phyloP scores from a whole-genome alignment of 345 rosid species.

The Kernera saxatilis region DNA sequence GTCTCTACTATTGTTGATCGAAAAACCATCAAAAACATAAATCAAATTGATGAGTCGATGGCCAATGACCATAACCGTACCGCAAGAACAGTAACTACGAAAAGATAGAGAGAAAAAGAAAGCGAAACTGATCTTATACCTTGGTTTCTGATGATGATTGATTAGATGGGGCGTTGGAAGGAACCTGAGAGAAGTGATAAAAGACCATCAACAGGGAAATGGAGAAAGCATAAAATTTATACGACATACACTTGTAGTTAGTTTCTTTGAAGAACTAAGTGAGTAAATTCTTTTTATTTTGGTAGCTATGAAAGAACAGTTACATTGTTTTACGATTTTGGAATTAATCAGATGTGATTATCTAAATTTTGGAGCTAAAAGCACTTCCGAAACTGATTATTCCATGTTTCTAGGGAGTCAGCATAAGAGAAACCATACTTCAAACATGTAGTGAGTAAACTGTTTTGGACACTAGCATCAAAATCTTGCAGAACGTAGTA shows the following conservation, averaged over 20 bases:
- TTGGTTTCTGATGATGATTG: slow-evolving; percentile 42
- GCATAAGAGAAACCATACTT: not conserved
- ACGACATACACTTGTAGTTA: not conserved
- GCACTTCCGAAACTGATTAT: not conserved
- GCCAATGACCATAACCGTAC: not conserved
- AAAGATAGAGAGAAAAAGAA: not conserved
- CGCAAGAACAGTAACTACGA: not conserved
- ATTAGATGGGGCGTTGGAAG: slow-evolving; percentile 45
- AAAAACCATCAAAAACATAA: not conserved
- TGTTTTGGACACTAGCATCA: not conserved
- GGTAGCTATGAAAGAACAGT: not conserved
- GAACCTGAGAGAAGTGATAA: slow-evolving; percentile 49
- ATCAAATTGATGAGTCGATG: not conserved
- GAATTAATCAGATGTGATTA: not conserved
- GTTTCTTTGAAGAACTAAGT: not conserved
- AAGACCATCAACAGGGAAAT: not conserved
- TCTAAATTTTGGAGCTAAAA: not conserved
- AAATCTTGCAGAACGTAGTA: not conserved
- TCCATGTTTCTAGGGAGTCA: not conserved
- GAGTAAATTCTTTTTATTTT: not conserved
- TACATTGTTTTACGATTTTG: not conserved
- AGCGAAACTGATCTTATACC: slow-evolving; percentile 37
- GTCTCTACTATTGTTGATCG: not conserved
- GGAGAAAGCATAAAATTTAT: not conserved
- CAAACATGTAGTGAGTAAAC: not conserved